Percentiles rank a stretch among this genome's conserved stretches.
Conservation (phyloP, 2,329 filamentous ascomycete genomes). For the Erysiphe pulchra region DNA sequence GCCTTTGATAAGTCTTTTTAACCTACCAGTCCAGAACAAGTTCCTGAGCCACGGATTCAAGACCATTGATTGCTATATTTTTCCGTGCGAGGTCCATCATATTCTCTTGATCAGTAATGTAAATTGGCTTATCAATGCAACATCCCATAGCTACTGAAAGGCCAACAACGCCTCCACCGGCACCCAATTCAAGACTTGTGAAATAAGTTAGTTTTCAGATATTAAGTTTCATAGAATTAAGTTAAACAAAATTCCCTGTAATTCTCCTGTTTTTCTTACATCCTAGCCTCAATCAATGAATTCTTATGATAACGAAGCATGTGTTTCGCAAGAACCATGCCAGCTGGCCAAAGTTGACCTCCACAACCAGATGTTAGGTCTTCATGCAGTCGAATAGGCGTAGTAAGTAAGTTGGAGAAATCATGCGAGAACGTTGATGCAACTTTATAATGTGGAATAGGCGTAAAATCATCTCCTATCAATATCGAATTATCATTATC, state of each 20-base stretch:
- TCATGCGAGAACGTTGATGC: conserved; percentile 25
- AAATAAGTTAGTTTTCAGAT: neutral
- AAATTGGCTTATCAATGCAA: conserved; percentile 28
- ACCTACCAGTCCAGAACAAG: conserved; percentile 59
- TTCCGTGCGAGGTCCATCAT: conserved; percentile 70
- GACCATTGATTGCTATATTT: conserved; percentile 61
- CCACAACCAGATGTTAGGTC: conserved; percentile 75
- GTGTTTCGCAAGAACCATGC: conserved; percentile 68
- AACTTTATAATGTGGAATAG: conserved; percentile 31
- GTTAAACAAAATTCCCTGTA: no score
- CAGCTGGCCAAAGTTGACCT: conserved; percentile 83
- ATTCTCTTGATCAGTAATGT: conserved; percentile 65
- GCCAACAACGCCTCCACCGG: conserved; percentile 71
- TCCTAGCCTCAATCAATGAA: conserved; percentile 37
- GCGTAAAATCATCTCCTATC: conserved; percentile 28
- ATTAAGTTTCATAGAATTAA: no score
- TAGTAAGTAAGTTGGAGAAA: conserved; percentile 49
- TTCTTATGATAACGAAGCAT: conserved; percentile 47
- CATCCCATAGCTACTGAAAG: conserved; percentile 33
- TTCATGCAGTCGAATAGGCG: conserved; percentile 53
- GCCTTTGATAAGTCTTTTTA: neutral
- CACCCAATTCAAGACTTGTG: conserved; percentile 63
- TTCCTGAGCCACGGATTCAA: conserved; percentile 36
- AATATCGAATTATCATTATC: no score
- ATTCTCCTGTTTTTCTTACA: conserved; percentile 23